These are phyloP conservation scores for Hericium alpestre DNA, from an alignment of 768 basidiomycete species.

Conservation along the genomic window DNA sequence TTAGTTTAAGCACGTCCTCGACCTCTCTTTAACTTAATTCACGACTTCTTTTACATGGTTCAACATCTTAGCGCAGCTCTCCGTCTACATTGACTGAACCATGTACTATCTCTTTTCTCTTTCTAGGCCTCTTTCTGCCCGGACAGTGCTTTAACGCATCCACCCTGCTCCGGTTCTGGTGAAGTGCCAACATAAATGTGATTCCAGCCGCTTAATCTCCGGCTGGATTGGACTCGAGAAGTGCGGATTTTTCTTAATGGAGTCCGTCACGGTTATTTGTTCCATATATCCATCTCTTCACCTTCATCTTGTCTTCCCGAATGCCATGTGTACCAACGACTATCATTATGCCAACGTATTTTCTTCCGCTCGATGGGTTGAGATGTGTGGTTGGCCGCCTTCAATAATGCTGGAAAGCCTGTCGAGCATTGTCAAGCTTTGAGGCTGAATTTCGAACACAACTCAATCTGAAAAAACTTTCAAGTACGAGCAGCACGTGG, in stretches of 20 bases:
- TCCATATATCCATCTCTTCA: slow-evolving; percentile 6
- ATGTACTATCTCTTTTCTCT: not conserved
- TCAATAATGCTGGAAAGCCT: too few relatives aligned
- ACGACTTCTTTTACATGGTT: not conserved
- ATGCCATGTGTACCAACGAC: too few relatives aligned
- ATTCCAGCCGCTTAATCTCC: slow-evolving; percentile 7
- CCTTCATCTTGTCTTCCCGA: not conserved
- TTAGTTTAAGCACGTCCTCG: not conserved
- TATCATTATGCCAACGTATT: too few relatives aligned
- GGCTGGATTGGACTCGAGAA: slow-evolving; percentile 14
- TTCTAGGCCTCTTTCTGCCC: slow-evolving; percentile 17
- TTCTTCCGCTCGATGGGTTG: too few relatives aligned
- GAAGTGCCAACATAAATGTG: slow-evolving; percentile 11
- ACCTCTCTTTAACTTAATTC: not conserved
- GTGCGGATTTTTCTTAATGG: slow-evolving; percentile 4
- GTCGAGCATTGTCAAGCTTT: too few relatives aligned
- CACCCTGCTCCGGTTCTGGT: slow-evolving; percentile 19
- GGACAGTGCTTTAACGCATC: slow-evolving; percentile 10
- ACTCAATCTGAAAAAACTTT: too few relatives aligned
- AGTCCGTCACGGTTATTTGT: slow-evolving; percentile 10
- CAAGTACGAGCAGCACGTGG: too few relatives aligned
- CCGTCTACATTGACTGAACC: not conserved
- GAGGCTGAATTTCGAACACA: too few relatives aligned
- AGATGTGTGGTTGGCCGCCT: too few relatives aligned
- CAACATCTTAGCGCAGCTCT: not conserved